Evolutionary conservation across 345 rosid genomes (phyloP), one percentile per base, ranked within the genome.

Genomic region (Erysimum cheiranthoides): DNA sequence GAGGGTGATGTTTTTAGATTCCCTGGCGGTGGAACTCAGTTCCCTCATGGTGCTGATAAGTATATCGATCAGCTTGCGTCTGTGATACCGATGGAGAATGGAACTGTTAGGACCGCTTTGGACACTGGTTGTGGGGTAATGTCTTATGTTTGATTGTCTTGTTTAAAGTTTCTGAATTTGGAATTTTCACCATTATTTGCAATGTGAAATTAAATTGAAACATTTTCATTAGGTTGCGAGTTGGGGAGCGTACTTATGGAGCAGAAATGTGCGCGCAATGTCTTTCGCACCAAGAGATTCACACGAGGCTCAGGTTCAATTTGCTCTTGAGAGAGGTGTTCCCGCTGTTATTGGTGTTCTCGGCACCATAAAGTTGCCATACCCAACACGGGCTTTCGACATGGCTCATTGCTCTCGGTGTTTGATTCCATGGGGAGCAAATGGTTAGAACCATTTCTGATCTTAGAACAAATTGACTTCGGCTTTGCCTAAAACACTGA

Each of bases 71-170:
- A 96, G 84, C 90, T 96, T 61, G 96, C 98, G 62, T 88, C 95
- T 0, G 97, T 93, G 61, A 87, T 96, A 50, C 99, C 98, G 0
- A 88, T 96, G 69, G 80, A 72, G 32, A 90, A 93, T 54, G 99
- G 99, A 66, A 89, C 96, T 5, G 96, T 91, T 83, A 91, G 99
- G 82, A 93, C 99, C 17, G 96, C 97, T 2, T 83, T 93, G 73
- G 99, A 93, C 77, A 93, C 99, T 52, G 99, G 99, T 61, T 96
- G 99, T 79, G 99, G 99, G 96, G 99, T 95, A 86, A 68, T 86
- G 56, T 63, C 28, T 35, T 50, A 6, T 51, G 10, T 2, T 58
- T 12, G 59, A 16, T 40, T 16, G 30, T 63, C 34, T 73, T 73
- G 11, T 42, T 14, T 31, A 7, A n/a, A 5, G 10, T 40, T 68